Evolutionary conservation across 2,329 filamentous ascomycete species (phyloP).

Genomic region (Bipolaris sorokiniana): DNA sequence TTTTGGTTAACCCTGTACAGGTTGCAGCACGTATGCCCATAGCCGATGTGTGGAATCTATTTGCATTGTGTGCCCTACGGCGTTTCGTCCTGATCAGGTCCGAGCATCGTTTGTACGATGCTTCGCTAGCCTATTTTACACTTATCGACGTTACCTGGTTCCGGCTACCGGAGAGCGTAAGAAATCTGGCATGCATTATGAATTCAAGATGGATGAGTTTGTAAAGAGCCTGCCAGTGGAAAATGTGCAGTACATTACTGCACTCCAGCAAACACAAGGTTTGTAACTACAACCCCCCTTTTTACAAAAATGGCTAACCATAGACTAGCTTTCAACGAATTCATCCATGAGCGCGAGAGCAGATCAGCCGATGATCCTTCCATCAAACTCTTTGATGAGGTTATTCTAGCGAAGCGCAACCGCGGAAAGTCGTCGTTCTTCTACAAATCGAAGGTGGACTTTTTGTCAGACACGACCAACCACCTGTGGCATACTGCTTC

Average conservation of each 20-base stretch:
- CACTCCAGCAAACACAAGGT: conserved; percentile 70
- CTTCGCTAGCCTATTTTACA: conserved; percentile 72
- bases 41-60: conserved; percentile 65
- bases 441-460: conserved; percentile 63
- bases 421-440: conserved; percentile 70
- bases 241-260: conserved; percentile 67
- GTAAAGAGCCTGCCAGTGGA: conserved; percentile 68
- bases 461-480: conserved; percentile 74
- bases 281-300: conserved; percentile 14
- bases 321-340: conserved; percentile 72
- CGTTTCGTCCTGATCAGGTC: conserved; percentile 70
- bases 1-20: conserved; percentile 41
- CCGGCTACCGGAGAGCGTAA: conserved; percentile 66
- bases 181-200: conserved; percentile 66
- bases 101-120: conserved; percentile 72
- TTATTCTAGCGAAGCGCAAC: conserved; percentile 79
- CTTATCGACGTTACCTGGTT: conserved; percentile 68
- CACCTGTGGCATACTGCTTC: conserved; percentile 77
- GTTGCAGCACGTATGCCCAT: conserved; percentile 65
- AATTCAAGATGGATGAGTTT: conserved; percentile 72
- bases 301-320: conserved; percentile 15
- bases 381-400: conserved; percentile 81
- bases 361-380: conserved; percentile 65
- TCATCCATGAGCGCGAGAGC: conserved; percentile 80
- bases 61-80: conserved; percentile 69